phyloP scores from a whole-genome alignment of 192 early-diverging fungal species.

The Neocallimastix lanati region DNA sequence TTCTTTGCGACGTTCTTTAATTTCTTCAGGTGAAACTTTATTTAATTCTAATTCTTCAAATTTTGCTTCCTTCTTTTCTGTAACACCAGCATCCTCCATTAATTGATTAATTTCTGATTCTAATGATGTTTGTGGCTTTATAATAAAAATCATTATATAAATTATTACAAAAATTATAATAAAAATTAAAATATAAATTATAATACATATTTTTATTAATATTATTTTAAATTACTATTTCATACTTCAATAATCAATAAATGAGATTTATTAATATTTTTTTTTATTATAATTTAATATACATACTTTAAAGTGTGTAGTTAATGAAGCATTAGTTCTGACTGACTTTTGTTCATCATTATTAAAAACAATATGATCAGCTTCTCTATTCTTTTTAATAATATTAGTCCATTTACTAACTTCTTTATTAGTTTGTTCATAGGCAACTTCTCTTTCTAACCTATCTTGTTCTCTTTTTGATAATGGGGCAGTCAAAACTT shows the following conservation, averaged over 20 bases:
- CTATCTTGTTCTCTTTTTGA: conserved; percentile 68
- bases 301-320: conserved; percentile 34
- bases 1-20: conserved; percentile 46
- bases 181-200: too few relatives aligned
- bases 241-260: too few relatives aligned
- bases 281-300: too few relatives aligned
- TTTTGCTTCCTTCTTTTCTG: conserved; percentile 58
- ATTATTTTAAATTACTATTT: too few relatives aligned
- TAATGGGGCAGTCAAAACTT: conserved; percentile 52
- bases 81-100: conserved; percentile 50
- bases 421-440: conserved; percentile 59
- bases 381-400: conserved; percentile 63
- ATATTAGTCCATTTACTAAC: conserved; percentile 69
- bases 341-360: conserved; percentile 7
- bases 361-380: conserved; percentile 61
- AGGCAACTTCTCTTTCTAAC: conserved; percentile 70
- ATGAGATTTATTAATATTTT: too few relatives aligned
- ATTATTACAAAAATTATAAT: too few relatives aligned
- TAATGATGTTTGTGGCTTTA: conserved; percentile 31
- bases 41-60: conserved; percentile 75
- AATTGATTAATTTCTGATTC: conserved; percentile 60
- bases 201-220: too few relatives aligned
- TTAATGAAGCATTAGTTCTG: conserved; percentile 31
- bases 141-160: too few relatives aligned
- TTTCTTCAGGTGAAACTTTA: conserved; percentile 63